Conservation (phyloP, 2,329 filamentous ascomycete genomes). For the Trichoderma sp. region DNA sequence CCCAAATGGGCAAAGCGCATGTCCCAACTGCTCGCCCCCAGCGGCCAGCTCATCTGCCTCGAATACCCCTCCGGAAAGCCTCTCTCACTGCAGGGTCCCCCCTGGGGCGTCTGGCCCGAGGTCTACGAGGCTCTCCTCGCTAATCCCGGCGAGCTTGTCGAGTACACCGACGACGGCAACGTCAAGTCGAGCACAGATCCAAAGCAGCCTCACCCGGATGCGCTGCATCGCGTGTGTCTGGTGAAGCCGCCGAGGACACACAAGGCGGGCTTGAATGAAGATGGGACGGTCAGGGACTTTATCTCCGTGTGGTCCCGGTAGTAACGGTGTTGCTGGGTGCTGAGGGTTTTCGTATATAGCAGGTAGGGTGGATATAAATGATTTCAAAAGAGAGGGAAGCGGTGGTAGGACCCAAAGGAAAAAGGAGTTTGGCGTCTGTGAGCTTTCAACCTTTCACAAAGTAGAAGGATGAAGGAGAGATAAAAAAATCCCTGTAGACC, state of each 20-base stretch:
- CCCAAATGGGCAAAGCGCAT: constrained; percentile 59
- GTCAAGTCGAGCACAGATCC: constrained; percentile 47
- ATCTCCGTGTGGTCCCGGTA: constrained; percentile 57
- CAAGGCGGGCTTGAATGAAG: constrained; percentile 48
- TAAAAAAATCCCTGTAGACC: not conserved
- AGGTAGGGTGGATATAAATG: not conserved
- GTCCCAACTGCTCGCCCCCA: constrained; percentile 52
- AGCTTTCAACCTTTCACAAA: not conserved
- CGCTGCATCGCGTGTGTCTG: constrained; percentile 52
- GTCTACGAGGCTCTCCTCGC: constrained; percentile 74
- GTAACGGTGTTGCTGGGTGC: constrained; percentile 6
- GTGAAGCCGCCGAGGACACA: constrained; percentile 57
- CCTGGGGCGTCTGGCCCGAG: constrained; percentile 69
- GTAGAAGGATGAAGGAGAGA: not conserved
- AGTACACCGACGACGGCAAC: constrained; percentile 56
- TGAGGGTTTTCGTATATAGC: not conserved
- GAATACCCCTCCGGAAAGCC: constrained; percentile 79
- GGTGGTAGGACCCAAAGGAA: not conserved
- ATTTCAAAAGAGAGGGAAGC: not conserved
- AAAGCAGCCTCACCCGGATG: constrained; percentile 37
- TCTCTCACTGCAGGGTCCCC: constrained; percentile 68
- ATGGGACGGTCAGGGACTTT: constrained; percentile 55
- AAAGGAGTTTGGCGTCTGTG: not conserved
- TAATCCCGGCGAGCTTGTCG: constrained; percentile 68
- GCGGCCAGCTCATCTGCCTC: constrained; percentile 64